A percentile compares a stretch with the other conserved stretches of the same genome.
Conservation (phyloP, 306 rosid genomes). For the Sphenostylis stenocarpa region DNA sequence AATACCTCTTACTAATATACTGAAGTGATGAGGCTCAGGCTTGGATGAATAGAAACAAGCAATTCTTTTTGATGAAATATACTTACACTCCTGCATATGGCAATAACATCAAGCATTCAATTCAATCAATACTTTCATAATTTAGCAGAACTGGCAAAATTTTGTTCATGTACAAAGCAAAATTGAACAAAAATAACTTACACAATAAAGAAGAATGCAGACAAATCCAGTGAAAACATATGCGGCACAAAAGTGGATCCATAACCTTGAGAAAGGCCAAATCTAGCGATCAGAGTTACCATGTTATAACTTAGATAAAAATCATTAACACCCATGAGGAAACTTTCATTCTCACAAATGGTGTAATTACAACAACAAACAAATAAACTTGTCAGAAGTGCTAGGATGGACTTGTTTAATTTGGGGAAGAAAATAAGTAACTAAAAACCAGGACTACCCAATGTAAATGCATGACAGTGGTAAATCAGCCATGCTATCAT, state of each 20-base stretch:
- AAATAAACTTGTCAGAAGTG: neutral
- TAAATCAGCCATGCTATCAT: neutral
- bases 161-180: conserved; percentile 1
- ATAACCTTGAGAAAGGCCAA: conserved; percentile 75
- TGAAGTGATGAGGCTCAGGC: conserved; percentile 66
- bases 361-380: neutral
- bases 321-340: conserved; percentile 1
- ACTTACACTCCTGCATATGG: conserved; percentile 58
- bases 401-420: neutral
- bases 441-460: neutral
- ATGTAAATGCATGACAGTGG: conserved; percentile 22
- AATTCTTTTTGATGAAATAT: conserved; percentile 69
- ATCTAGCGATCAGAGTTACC: conserved; percentile 47
- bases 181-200: conserved; percentile 47
- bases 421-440: neutral
- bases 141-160: conserved; percentile 21
- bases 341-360: conserved; percentile 16
- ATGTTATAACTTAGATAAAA: conserved; percentile 26
- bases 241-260: conserved; percentile 75
- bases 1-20: conserved; percentile 62
- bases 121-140: neutral
- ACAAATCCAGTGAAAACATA: conserved; percentile 73
- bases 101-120: conserved; percentile 29
- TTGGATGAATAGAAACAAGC: conserved; percentile 56
- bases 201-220: conserved; percentile 80